Evolutionary conservation across 306 rosid genomes (phyloP), one percentile per base, ranked within the genome.

Genomic region (Trifolium subterraneum): DNA sequence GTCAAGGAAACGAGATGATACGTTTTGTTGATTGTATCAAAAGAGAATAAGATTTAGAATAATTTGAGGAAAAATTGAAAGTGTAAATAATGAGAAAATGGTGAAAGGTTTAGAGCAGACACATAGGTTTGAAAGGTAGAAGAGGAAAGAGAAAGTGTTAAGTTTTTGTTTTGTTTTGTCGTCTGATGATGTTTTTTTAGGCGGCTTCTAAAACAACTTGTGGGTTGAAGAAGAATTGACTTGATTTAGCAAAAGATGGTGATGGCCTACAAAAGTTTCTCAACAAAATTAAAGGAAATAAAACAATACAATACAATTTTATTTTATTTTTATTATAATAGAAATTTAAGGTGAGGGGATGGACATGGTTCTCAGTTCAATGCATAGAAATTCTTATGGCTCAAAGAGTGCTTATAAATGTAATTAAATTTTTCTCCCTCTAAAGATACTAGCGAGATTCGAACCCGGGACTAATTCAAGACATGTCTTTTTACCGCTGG

Each of bases 1-100:
- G 85, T 81, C 81, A 76, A 79, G 82, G 86, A 82, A 85, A 85
- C 84, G 82, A 82, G 75, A 71, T 78, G 8, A 19, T 50, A 13
- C 8, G 20, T 0, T 31, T n/a, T 48, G 55, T n/a, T n/a, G 14
- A 62, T 35, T 41, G 29, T 70, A 45, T 20, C 60, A 20, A 44
- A 29, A 41, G 69, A 54, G 27, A 29, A 58, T 56, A 65, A 52
- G 19, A 41, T 25, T 22, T 45, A 19, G 39, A 69, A 69, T 41
- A 29, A 15, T 16, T 29, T 6, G 5, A 16, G 38, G 16, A 11
- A 44, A 25, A 50, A 63, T 47, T 33, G 64, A 75, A 78, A 70
- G 70, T n/a, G n/a, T 20, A 14, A 55, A 25, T 29, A 51, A 29
- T 9, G 3, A 13, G 68, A 48, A 48, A 48, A 23, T 56, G 6